Evolutionary conservation across 2,329 filamentous ascomycete genomes (phyloP).

Genomic region (Botrytis tulipae): DNA sequence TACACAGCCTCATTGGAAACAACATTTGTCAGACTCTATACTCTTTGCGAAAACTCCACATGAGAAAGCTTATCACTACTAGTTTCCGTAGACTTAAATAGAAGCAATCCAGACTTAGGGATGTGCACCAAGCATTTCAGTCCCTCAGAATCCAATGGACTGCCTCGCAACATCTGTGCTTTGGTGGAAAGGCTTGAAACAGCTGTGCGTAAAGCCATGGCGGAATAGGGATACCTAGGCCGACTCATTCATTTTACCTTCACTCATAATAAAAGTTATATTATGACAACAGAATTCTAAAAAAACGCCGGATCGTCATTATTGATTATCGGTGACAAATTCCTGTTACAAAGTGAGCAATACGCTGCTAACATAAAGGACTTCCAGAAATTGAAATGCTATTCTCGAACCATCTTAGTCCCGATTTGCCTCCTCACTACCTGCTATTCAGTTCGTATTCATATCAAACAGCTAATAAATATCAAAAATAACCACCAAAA

Average conservation of each 20-base stretch:
- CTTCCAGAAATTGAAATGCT: slow-evolving; percentile 6
- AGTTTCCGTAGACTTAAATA: background rate
- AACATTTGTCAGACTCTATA: slow-evolving; percentile 16
- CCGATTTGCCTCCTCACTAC: slow-evolving; percentile 4
- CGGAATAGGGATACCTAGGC: background rate
- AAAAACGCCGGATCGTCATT: background rate
- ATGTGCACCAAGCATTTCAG: background rate
- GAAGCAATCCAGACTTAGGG: background rate
- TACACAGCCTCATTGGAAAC: slow-evolving; percentile 15
- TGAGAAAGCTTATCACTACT: background rate
- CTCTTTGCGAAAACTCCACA: slow-evolving; percentile 1
- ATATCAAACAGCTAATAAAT: slow-evolving; percentile 28
- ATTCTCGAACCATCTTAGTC: background rate
- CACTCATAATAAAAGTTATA: background rate
- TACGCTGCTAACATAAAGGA: background rate
- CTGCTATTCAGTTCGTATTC: slow-evolving; percentile 28
- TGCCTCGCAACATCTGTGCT: slow-evolving; percentile 1
- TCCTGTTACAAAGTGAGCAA: slow-evolving; percentile 14
- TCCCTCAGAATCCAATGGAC: background rate
- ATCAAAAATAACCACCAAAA: slow-evolving; percentile 29
- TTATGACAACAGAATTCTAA: background rate
- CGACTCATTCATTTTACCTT: slow-evolving; percentile 12
- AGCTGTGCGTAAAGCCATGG: slow-evolving; percentile 4
- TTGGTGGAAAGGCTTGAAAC: slow-evolving; percentile 15
- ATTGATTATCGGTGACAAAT: slow-evolving; percentile 8